Evolutionary conservation across 2,329 filamentous ascomycete genomes (phyloP), one percentile per base, ranked within the genome.

Genomic region (Piedraia hortae): DNA sequence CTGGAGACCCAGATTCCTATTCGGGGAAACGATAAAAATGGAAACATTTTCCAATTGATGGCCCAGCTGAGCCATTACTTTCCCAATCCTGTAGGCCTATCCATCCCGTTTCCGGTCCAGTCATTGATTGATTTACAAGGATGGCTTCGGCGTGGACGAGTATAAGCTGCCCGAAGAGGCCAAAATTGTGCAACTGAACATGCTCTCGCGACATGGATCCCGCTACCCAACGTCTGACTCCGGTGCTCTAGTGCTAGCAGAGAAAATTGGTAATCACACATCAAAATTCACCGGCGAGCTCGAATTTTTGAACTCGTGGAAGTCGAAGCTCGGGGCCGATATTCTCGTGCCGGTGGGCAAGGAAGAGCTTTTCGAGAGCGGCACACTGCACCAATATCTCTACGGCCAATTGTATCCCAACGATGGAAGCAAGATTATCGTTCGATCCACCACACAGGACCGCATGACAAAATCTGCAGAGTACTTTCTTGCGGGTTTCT

Each of bases 401-500:
- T 75, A 75, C 35, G 62, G 59, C 4, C 54, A 60, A 28, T 46
- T 78, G 11, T 75, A 74, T 34, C 44, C 46, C 5, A 68, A 75
- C 33, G 62, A 70, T 4, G 56, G 60, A 25, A 66, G 55, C 43
- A 77, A 73, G 45, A 63, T 78, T 27, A 59, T 77, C 26, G 68
- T 63, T 9, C 56, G 71, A 13, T 74, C 69, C 1, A 75, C 70
- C 1, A 73, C 70, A 1, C 68, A 78, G 39, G 63, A 73, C 12
- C 37, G 72, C 12, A 78, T 78, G 71, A 49, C 70, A 11, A 66
- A 77, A 39, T 68, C 59, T 17, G 70, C 70, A 3, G 70, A 78
- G 42, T 70, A 78, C 42, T 78, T 75, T 44, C 47, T 77, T 37
- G 66, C 70, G 4, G 72, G 72, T 0, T 78, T 78, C 47, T 78